Base-by-base conservation (phyloP, 2,329 filamentous ascomycete species). In the Sordariomycetes sp. region DNA sequence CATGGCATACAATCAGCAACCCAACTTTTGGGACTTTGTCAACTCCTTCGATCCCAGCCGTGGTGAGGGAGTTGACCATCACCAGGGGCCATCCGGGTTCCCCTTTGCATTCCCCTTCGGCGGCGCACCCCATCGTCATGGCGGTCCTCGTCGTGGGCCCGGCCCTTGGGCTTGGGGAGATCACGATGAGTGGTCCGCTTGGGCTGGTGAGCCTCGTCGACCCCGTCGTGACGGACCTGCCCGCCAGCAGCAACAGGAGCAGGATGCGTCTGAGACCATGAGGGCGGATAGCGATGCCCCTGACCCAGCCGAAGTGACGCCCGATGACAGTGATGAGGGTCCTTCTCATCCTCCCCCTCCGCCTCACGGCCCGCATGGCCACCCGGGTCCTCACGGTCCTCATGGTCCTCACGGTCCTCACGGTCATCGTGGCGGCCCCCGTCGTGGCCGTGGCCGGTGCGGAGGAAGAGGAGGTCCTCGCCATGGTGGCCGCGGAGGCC, bases 401-500 rank as follows among this genome's bases (percentile, higher is more conserved):
- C 16, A 6, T 26, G 20, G 32, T 12, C 20, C 21, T 12, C 20
- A 34, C 35, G 20, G 26, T 29, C 21, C 32, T 23, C 16, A 29
- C 15, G 23, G 33, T 8, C 24, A 35, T 35, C 9, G 20, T 15
- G 2, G 25, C 4, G 16, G 29, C 9, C 19, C n/a, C 4, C 15
- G 29, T 17, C 16, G 17, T 21, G 29, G 18, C 7, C 29, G 15
- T 18, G 29, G 29, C n/a, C 29, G 8, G 4, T 12, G 29, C 21
- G 6, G 21, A 23, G 6, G 32, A 25, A n/a, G 32, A 33, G 32
- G 32, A 14, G 14, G 19, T 21, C 42, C 39, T 14, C 40, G 46
- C 27, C 42, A 44, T 27, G 46, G 46, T 27, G 40, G 46, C 7
- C 42, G 44, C 12, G 34, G 36, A 18, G 36, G 30, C 32, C 51